These are phyloP conservation scores for Decorospora gaudefroyi DNA, from an alignment of 2,329 filamentous ascomycete species.

Conservation along the genomic window DNA sequence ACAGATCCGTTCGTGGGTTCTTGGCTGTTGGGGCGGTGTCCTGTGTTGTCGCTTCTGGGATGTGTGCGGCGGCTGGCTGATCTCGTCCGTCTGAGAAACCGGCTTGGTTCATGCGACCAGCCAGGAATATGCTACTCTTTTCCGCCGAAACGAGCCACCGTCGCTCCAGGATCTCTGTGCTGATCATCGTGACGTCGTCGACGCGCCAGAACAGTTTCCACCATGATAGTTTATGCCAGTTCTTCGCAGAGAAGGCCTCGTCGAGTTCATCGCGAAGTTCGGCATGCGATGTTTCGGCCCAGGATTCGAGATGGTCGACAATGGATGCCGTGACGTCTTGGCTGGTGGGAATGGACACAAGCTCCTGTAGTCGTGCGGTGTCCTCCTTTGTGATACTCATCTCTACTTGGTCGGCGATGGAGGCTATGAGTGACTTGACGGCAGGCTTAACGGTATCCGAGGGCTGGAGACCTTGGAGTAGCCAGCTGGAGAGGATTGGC, in stretches of 20 bases:
- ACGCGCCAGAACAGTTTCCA: constrained; percentile 96
- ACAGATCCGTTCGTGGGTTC: constrained; percentile 26
- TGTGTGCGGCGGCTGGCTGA: constrained; percentile 4
- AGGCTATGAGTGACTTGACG: constrained; percentile 68
- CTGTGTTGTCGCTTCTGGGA: constrained; percentile 20
- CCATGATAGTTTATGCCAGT: constrained; percentile 84
- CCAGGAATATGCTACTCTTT: constrained; percentile 78
- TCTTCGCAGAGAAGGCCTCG: constrained; percentile 71
- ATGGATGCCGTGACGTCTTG: constrained; percentile 56
- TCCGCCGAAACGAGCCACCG: constrained; percentile 80
- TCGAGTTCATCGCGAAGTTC: constrained; percentile 83
- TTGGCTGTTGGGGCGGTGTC: constrained; percentile 27
- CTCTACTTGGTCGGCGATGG: constrained; percentile 63
- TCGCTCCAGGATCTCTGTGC: constrained; percentile 74
- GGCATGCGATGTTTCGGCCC: constrained; percentile 79
- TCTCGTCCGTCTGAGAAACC: constrained; percentile 52
- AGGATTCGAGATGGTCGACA: constrained; percentile 64
- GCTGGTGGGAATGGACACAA: constrained; percentile 47
- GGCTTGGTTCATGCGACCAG: constrained; percentile 73
- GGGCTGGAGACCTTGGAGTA: constrained; percentile 50
- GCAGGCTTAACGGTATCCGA: constrained; percentile 63
- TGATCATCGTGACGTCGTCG: constrained; percentile 85
- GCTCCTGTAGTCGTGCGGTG: constrained; percentile 43
- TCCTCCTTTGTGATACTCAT: constrained; percentile 59
- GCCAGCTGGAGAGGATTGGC: constrained; percentile 67